Evolutionary conservation across 192 early-diverging fungal species (phyloP).

Genomic region (Backusella parvicylindrica): DNA sequence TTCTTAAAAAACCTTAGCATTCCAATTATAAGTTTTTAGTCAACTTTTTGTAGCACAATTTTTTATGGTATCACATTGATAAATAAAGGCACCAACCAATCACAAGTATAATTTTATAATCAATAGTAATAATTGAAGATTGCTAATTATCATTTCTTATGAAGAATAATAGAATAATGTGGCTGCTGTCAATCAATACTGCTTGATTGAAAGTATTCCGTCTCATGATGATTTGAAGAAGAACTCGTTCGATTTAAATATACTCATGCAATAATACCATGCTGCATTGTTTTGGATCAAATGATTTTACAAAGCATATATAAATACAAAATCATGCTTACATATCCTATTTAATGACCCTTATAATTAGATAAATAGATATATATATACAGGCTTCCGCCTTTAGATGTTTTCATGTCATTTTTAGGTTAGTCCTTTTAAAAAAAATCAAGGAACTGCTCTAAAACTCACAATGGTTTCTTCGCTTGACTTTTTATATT

Average conservation of each 20-base stretch:
- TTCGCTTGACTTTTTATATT: neutral
- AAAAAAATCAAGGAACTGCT: neutral
- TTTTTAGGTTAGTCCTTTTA: neutral
- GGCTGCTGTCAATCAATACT: neutral
- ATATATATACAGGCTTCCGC: neutral
- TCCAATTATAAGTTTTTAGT: neutral
- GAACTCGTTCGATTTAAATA: too few species aligned
- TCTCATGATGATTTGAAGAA: too few species aligned
- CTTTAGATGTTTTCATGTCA: neutral
- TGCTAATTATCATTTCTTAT: neutral
- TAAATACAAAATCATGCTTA: neutral
- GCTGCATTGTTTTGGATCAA: neutral
- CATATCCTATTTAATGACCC: neutral
- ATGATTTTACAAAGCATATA: neutral
- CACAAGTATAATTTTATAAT: neutral
- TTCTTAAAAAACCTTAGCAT: neutral
- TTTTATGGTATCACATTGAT: neutral
- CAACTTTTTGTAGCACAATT: neutral
- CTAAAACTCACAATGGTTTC: neutral
- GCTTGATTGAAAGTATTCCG: too few species aligned
- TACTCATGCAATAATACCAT: neutral
- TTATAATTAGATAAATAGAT: neutral
- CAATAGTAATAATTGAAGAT: neutral
- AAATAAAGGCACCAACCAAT: neutral
- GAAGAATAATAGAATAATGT: neutral